These are phyloP conservation scores for Carex arenaria DNA, from an alignment of 202 grass and related monocot genomes.

Conservation along the genomic window DNA sequence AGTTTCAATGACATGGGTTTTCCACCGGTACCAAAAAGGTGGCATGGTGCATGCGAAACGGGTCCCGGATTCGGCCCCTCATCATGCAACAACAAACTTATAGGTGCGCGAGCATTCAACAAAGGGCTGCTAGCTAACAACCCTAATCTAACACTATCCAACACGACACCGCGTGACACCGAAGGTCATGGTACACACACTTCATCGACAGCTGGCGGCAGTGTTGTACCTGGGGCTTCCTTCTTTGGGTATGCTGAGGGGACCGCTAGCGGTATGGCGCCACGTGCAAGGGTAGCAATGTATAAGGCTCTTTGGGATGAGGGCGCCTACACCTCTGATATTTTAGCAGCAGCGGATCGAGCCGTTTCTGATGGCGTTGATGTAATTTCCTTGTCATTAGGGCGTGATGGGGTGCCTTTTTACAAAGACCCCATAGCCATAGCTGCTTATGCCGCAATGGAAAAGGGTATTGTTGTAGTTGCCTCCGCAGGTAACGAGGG, in stretches of 20 bases:
- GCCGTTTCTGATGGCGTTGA: conserved; percentile 65
- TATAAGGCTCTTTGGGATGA: conserved; percentile 67
- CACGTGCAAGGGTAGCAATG: conserved; percentile 55
- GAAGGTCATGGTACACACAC: conserved; percentile 77
- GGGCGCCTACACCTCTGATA: conserved; percentile 44
- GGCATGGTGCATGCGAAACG: conserved; percentile 49
- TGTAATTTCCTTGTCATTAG: conserved; percentile 62
- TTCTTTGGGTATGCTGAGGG: conserved; percentile 57
- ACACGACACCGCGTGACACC: conserved; percentile 60
- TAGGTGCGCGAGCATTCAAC: conserved; percentile 65
- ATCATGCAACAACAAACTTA: conserved; percentile 75
- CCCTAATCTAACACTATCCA: conserved; percentile 38
- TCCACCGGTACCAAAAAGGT: conserved; percentile 34
- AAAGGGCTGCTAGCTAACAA: conserved; percentile 46
- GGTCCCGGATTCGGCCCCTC: conserved; percentile 36
- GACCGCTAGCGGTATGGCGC: conserved; percentile 39
- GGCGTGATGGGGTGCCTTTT: conserved; percentile 23
- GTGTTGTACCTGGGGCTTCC: conserved; percentile 30
- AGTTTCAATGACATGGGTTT: conserved; percentile 59
- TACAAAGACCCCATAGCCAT: conserved; percentile 67
- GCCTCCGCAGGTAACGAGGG: conserved; percentile 56
- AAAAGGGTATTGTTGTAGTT: conserved; percentile 63
- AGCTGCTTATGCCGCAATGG: conserved; percentile 55
- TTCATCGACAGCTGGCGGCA: conserved; percentile 63
- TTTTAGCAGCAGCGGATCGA: conserved; percentile 58